Evolutionary conservation across 148 eudicot species (phyloP).

Genomic region (Salicornia ramosissima): DNA sequence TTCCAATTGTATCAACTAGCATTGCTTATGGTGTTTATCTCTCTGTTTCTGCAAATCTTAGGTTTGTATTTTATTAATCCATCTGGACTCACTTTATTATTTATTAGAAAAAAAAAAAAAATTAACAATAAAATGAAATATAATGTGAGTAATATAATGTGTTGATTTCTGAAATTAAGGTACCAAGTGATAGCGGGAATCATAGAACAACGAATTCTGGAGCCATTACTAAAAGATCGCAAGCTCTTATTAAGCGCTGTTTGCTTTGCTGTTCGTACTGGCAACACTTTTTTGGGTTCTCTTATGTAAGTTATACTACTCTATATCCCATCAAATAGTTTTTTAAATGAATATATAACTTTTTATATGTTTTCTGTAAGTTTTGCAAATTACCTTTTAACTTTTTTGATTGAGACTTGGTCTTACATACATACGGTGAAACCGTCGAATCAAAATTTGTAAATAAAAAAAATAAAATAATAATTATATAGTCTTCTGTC

Average conservation of each 20-base stretch:
- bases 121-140: background rate
- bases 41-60: constrained; percentile 82
- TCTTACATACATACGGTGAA: no score
- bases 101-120: no score
- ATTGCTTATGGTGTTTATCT: constrained; percentile 78
- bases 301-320: constrained; percentile 49
- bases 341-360: background rate
- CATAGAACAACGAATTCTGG: constrained; percentile 71
- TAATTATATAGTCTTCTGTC: no score
- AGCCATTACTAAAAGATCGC: constrained; percentile 72
- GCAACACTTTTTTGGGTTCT: constrained; percentile 86
- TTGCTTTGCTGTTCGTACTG: constrained; percentile 85
- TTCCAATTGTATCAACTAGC: constrained; percentile 71
- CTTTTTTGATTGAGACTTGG: no score
- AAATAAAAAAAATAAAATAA: no score
- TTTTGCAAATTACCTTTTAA: no score
- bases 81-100: no score
- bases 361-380: no score
- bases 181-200: constrained; percentile 86
- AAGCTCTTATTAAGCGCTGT: constrained; percentile 63
- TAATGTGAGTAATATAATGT: background rate
- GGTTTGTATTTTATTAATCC: constrained; percentile 42
- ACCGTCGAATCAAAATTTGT: no score
- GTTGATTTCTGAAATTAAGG: constrained; percentile 28
- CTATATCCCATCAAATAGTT: background rate